Conservation (phyloP, 2,329 filamentous ascomycete species). For the Aspergillus piperis region DNA sequence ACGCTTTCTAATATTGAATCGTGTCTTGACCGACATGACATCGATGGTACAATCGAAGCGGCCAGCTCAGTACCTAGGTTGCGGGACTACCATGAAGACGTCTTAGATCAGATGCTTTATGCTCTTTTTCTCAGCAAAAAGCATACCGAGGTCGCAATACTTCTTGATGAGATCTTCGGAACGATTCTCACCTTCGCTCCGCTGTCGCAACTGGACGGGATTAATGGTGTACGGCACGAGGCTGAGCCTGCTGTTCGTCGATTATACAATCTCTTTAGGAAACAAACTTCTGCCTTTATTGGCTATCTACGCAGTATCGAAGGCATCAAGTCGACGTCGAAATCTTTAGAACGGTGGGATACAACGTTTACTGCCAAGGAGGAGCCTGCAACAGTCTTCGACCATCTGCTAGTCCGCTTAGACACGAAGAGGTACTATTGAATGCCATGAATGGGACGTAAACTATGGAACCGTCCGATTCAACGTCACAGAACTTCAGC, state of each 20-base stretch:
- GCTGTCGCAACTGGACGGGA: constrained; percentile 12
- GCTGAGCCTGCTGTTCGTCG: constrained; percentile 45
- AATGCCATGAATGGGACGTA: constrained; percentile 1
- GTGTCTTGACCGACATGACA: constrained; percentile 53
- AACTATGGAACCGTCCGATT: not conserved
- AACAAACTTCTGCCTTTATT: constrained; percentile 73
- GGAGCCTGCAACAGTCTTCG: constrained; percentile 61
- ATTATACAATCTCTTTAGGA: constrained; percentile 68
- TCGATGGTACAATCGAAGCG: constrained; percentile 49
- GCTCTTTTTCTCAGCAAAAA: constrained; percentile 72
- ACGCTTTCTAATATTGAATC: constrained; percentile 66
- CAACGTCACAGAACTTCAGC: too few species aligned
- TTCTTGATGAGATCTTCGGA: constrained; percentile 76
- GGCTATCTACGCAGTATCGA: constrained; percentile 67
- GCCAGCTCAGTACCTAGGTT: constrained; percentile 67
- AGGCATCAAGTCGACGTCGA: constrained; percentile 61
- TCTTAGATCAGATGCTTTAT: constrained; percentile 74
- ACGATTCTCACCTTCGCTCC: constrained; percentile 69
- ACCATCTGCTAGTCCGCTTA: constrained; percentile 67
- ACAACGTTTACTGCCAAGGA: constrained; percentile 32
- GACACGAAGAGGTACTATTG: constrained; percentile 71
- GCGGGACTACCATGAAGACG: constrained; percentile 68
- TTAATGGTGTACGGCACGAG: constrained; percentile 37
- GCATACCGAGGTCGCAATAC: constrained; percentile 68
- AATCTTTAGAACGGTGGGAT: constrained; percentile 28